phyloP scores from a whole-genome alignment of 2,329 filamentous ascomycete genomes.

The Fusarium piperis region DNA sequence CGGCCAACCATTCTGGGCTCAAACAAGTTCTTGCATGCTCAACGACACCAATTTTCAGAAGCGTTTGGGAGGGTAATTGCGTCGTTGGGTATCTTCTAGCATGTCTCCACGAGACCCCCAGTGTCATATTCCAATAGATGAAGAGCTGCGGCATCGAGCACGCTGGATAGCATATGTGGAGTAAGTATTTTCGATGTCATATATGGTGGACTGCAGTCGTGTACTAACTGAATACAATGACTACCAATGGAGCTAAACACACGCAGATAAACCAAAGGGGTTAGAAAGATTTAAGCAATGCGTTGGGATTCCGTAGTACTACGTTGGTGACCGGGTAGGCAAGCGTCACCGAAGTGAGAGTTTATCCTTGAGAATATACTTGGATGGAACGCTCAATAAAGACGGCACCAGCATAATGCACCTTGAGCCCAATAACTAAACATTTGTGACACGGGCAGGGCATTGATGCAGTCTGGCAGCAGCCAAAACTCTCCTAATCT shows the following conservation, averaged over 20 bases:
- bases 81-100: not conserved
- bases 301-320: not conserved
- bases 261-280: not conserved
- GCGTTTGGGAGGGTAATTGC: not conserved
- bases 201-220: not conserved
- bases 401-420: too few relatives aligned
- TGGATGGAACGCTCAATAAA: not conserved
- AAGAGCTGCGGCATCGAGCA: not conserved
- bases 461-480: not conserved
- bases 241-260: not conserved
- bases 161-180: not conserved
- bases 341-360: not conserved
- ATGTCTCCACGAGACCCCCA: not conserved
- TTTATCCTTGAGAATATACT: not conserved
- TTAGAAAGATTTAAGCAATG: not conserved
- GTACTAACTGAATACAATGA: not conserved
- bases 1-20: not conserved
- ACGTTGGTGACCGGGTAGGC: not conserved
- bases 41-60: not conserved
- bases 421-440: not conserved
- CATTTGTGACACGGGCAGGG: not conserved
- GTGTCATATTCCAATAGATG: not conserved
- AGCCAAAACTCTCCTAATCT: not conserved
- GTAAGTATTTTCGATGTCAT: not conserved
- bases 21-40: not conserved